Base-by-base conservation (phyloP, 108 stramenopile species). In the Skeletonema marinoi region DNA sequence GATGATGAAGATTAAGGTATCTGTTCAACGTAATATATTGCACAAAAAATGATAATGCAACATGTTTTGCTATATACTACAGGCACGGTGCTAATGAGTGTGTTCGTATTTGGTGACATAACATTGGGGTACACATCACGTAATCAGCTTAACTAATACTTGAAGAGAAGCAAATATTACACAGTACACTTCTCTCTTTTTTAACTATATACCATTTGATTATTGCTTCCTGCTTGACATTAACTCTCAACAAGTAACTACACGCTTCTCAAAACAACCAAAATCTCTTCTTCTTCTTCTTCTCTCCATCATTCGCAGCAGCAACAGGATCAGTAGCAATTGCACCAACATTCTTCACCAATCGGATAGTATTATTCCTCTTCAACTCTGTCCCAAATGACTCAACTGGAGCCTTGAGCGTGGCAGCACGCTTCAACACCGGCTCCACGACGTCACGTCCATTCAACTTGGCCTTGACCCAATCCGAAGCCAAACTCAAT, bases 401-500 rank as follows among this genome's bases (percentile, higher is more conserved):
- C 42, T 74, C 73, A 9, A 74, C 73, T 0, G 66, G 66, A 17
- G 41, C 38, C 44, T 44, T 68, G 38, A 74, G 29, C 21, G 73
- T 74, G 29, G 65, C 44, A 13, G 60, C 30, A 30, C 69, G 69
- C 17, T 70, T 25, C 60, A 38, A 64, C 58, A 82, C 78, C 3
- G 60, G 60, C 19, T 61, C 60, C 32, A 61, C 60, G 3, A 70
- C 69, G 60, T 70, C 61, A 11, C 69, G 60, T 0, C 69, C 69
- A 32, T 21, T 31, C 29, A 80, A 81, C 4, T 78, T 25, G 60
- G 69, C 77, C 83, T 89, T 88, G 32, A 90, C 60, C 90, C 90
- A 92, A 65, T 89, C 86, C 87, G 83, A 83, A 4, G 86, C 85
- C n/a, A 92, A 83, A 21, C 88, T 71, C 14, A 84, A 71, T 70